Base-by-base conservation (phyloP, 164 flowering plant species). In the Magnolia officinalis region DNA sequence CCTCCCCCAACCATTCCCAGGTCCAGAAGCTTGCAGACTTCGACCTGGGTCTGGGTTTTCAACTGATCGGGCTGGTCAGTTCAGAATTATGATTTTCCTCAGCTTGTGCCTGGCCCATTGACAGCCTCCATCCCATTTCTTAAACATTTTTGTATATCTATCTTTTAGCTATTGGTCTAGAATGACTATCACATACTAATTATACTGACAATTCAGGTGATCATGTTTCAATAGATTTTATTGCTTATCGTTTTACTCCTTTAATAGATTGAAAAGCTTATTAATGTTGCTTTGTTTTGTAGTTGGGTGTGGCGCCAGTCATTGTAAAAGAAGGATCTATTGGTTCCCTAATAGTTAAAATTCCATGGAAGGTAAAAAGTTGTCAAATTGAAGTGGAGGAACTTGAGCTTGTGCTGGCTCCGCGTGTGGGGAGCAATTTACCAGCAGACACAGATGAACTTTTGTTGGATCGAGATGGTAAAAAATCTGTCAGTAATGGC, bases 251-350 rank as follows among this genome's bases (percentile, higher is more conserved):
- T 67, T 29, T 26, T 24, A 67, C 71, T 26, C 14, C 50, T 67
- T 8, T 14, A 13, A 10, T 55, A 67, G 21, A 29, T 19, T 29
- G 14, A 31, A 26, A 55, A 67, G 18, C n/a, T 31, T 24, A 31
- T 67, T 14, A 5, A 16, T 64, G 5, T 52, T 29, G 16, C 77
- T 23, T 50, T 72, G 8, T 63, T 79, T 80, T 84, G 58, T 87
- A 96, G 99, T 74, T 94, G 74, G 90, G 89, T 74, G 82, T 84
- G 49, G 80, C 90, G 23, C 83, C 86, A 19, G 23, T 96, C 72
- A 76, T 79, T 37, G 83, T 96, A 55, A 90, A 88, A 83, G 99
- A 93, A 81, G 98, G 99, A 31, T 96, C 98, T 2, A 89, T 96
- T 78, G 91, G 92, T 20, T 88, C 94, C 20, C 74, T 96, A 31